Base-by-base conservation (phyloP, 352 stramenopile species). In the Thalassiosira exigua region DNA sequence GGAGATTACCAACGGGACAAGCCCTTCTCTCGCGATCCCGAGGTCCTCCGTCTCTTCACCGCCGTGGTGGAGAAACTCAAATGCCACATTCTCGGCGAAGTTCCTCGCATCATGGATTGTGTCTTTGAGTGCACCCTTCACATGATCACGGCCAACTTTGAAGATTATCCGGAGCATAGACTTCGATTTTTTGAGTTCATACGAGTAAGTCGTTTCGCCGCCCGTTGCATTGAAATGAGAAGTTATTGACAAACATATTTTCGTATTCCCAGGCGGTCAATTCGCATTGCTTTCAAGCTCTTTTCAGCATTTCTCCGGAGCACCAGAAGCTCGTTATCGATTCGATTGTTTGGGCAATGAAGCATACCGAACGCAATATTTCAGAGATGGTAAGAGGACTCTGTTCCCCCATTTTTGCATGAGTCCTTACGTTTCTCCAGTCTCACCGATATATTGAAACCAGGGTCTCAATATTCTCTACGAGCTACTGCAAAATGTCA, bases 91-190 rank as follows among this genome's bases (percentile, higher is more conserved):
- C 78, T 92, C 22, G 57, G 85, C 44, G 87, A 95, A 48, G 96
- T 99, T 32, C 96, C 97, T 11, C 90, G 93, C 70, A 98, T 99
- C 52, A 95, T 99, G 81, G 95, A 99, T 68, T 92, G 96, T 57
- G 96, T 99, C 26, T 99, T 99, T 82, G 96, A 99, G 89, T 98
- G 95, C 78, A 99, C 97, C 41, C 89, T 99, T 27, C 94, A 99
- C 82, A 99, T 99, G 96, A 99, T 99, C 81, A 99, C 97, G 4
- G 96, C 94, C 67, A 99, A 99, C 89, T 99, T 99, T 83, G 95
- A 98, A 81, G 97, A 99, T 81, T 99, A 97, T 82, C 97, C 97
- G 0, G 97, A 99, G 80, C 96, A 99, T 82, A 92, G 97, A 61
- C 96, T 99, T 66, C 96, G 97, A 70, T 99, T 99, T 75, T 99